Evolutionary conservation across 305 asterid genomes (phyloP).

Genomic region (Fraxinus angustifolia): DNA sequence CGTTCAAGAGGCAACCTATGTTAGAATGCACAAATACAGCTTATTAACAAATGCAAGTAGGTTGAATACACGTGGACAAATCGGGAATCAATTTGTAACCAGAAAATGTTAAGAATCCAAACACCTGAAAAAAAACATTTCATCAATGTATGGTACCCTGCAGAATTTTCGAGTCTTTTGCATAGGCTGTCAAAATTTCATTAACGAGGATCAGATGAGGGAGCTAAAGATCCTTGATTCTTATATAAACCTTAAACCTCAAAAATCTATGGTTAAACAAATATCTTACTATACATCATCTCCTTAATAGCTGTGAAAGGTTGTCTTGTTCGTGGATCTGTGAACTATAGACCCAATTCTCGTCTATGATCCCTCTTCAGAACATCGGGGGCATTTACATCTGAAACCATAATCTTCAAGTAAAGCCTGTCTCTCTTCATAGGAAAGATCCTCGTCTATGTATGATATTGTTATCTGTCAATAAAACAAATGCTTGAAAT

Average conservation of each 20-base stretch:
- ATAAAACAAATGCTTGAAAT: background rate
- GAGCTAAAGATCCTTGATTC: background rate
- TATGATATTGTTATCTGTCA: conserved; percentile 83
- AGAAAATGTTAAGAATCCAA: background rate
- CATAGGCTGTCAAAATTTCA: conserved; percentile 1
- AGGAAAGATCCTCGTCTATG: conserved; percentile 78
- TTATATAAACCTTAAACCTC: background rate
- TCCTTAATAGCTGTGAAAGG: background rate
- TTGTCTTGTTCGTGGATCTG: background rate
- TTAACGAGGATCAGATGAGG: background rate
- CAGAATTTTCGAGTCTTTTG: background rate
- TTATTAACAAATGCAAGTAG: background rate
- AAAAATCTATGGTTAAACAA: background rate
- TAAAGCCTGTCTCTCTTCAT: conserved; percentile 60
- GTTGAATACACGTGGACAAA: background rate
- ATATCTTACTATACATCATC: background rate
- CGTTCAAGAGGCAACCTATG: background rate
- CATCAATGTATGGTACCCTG: background rate
- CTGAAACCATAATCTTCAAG: conserved; percentile 84
- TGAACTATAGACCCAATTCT: conserved; percentile 7
- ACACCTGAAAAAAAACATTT: background rate
- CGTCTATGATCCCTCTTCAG: conserved; percentile 40
- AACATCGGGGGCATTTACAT: conserved; percentile 72
- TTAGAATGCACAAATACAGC: background rate
- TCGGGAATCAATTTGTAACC: background rate